These are phyloP conservation scores for Eimeria maxima DNA, from an alignment of 169 alveolate genomes.

Conservation along the genomic window DNA sequence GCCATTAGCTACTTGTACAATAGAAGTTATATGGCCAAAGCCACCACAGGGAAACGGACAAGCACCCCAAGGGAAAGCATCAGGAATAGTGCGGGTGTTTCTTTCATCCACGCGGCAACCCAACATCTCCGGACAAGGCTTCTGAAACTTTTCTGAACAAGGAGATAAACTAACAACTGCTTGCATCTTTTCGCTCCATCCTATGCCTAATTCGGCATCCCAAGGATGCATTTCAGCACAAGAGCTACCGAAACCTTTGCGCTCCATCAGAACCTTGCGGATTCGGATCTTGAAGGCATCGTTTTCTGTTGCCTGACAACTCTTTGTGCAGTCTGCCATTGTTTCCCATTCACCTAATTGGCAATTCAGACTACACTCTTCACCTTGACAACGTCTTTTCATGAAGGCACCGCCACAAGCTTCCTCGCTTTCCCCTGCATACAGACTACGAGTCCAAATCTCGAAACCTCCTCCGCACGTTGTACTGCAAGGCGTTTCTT, in stretches of 20 bases:
- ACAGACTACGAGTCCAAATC: constrained; percentile 77
- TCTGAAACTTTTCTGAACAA: constrained; percentile 37
- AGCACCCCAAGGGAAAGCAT: constrained; percentile 80
- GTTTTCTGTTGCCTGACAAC: constrained; percentile 70
- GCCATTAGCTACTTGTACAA: constrained; percentile 81
- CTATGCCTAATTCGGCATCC: constrained; percentile 65
- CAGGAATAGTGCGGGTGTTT: constrained; percentile 73
- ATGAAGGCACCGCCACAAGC: constrained; percentile 74
- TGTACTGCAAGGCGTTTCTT: constrained; percentile 82
- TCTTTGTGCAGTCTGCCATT: constrained; percentile 78
- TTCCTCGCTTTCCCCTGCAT: constrained; percentile 81
- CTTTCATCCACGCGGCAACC: constrained; percentile 76
- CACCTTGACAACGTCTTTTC: constrained; percentile 46
- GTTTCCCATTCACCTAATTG: constrained; percentile 80
- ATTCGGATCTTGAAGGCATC: constrained; percentile 64
- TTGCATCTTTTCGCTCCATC: constrained; percentile 79
- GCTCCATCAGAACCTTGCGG: constrained; percentile 72
- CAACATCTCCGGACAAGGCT: constrained; percentile 52
- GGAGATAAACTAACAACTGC: constrained; percentile 71
- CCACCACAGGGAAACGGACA: constrained; percentile 84
- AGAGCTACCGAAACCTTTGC: constrained; percentile 56
- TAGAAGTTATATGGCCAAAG: constrained; percentile 71
- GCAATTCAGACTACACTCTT: constrained; percentile 64
- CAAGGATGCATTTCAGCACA: constrained; percentile 73
- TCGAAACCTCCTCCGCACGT: constrained; percentile 80